Conservation (phyloP, 1,139 yeast genomes). For the Geotrichum carabidarum region DNA sequence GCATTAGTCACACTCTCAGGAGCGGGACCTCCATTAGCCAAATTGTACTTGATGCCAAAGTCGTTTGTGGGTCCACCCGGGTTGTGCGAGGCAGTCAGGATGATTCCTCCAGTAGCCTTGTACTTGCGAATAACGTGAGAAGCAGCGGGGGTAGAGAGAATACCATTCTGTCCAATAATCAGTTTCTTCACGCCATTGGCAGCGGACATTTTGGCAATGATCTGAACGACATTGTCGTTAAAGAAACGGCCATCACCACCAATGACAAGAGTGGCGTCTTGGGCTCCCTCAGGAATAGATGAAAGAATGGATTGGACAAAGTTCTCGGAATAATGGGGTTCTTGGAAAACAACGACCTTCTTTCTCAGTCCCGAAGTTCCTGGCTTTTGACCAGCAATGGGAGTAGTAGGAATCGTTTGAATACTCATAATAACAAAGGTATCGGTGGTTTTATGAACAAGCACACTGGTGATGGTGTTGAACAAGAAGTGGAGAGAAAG, state of each 20-base stretch:
- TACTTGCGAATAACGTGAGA: conserved; percentile 80
- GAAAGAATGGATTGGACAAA: conserved; percentile 81
- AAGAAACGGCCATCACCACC: conserved; percentile 98
- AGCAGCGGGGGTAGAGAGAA: conserved; percentile 93
- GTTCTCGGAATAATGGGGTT: conserved; percentile 82
- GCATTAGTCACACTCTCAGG: conserved; percentile 90
- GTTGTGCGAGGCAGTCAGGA: conserved; percentile 93
- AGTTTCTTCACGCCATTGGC: conserved; percentile 86
- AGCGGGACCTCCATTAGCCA: conserved; percentile 98
- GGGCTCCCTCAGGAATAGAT: conserved; percentile 84
- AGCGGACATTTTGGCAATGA: conserved; percentile 77
- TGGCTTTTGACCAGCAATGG: conserved; percentile 90
- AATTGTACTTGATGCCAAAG: conserved; percentile 91
- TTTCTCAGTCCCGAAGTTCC: conserved; percentile 97
- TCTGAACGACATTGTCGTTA: conserved; percentile 73
- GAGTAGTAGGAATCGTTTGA: conserved; percentile 50
- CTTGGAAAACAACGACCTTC: conserved; percentile 79
- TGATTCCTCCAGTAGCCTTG: conserved; percentile 88
- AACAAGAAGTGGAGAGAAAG: neutral
- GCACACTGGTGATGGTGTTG: neutral
- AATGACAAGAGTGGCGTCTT: conserved; percentile 71
- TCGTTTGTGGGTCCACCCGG: conserved; percentile 97
- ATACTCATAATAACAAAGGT: conserved; percentile 3
- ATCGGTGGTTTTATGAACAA: neutral
- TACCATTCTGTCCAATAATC: conserved; percentile 81